A percentile compares a stretch with the other conserved stretches of the same genome.
These are phyloP conservation scores for Globisporangium yorkense DNA, from an alignment of 352 stramenopile species.

Conservation along the genomic window DNA sequence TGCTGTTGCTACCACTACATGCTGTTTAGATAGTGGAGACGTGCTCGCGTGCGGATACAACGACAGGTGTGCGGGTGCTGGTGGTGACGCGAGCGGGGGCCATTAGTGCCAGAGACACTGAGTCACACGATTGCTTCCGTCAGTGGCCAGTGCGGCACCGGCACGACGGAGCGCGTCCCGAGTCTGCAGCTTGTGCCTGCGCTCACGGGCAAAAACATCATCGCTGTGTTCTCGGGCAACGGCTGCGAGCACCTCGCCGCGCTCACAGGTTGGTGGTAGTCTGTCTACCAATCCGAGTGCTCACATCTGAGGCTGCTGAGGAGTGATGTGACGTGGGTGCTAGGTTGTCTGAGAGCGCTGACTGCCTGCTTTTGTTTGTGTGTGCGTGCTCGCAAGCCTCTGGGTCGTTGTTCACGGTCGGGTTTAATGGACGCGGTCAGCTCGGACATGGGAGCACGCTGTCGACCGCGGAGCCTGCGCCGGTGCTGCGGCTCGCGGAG, in stretches of 20 bases:
- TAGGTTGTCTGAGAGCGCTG: background rate
- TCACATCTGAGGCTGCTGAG: no score
- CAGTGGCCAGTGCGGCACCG: slow-evolving; percentile 89
- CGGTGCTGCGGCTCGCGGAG: slow-evolving; percentile 32
- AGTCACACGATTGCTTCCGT: background rate
- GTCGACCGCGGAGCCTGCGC: slow-evolving; percentile 45
- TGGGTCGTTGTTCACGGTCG: slow-evolving; percentile 85
- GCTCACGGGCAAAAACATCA: slow-evolving; percentile 54
- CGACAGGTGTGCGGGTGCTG: slow-evolving; percentile 51
- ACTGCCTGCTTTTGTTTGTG: background rate
- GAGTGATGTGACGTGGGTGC: no score
- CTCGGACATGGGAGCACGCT: slow-evolving; percentile 76
- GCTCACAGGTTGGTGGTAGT: slow-evolving; percentile 39
- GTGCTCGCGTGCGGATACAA: slow-evolving; percentile 91
- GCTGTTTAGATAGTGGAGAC: slow-evolving; percentile 46
- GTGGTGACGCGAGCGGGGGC: background rate
- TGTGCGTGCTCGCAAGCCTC: slow-evolving; percentile 41
- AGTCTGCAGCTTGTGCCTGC: slow-evolving; percentile 37
- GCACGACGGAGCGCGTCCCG: slow-evolving; percentile 67
- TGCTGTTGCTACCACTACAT: background rate
- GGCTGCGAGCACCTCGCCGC: slow-evolving; percentile 90
- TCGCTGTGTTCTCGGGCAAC: slow-evolving; percentile 86
- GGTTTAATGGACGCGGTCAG: slow-evolving; percentile 91
- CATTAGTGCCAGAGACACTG: background rate
- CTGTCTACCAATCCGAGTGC: background rate